A percentile compares a stretch with the other conserved stretches of the same genome.
Conservation (phyloP, 1,284 basidiomycete genomes). For the Naganishia albida region DNA sequence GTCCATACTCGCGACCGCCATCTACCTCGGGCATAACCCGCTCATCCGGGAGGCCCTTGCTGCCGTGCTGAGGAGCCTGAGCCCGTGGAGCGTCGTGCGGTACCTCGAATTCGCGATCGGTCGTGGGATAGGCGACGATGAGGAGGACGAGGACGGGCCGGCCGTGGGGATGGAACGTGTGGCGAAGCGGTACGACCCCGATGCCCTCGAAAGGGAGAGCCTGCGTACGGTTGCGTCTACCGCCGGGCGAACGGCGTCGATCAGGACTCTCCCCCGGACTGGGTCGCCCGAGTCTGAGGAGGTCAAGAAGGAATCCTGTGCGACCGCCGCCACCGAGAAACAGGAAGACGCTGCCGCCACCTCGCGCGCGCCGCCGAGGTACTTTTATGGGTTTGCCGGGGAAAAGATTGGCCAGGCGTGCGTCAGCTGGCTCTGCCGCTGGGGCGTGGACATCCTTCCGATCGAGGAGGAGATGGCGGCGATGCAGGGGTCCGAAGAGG, state of each 20-base stretch:
- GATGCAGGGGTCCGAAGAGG: slow-evolving; percentile 1
- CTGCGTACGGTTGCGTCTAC: slow-evolving; percentile 5
- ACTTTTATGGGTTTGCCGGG: slow-evolving; percentile 77
- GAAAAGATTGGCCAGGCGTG: slow-evolving; percentile 89
- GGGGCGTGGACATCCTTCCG: slow-evolving; percentile 75
- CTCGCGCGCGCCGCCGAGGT: slow-evolving; percentile 39
- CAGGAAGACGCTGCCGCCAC: too few species aligned
- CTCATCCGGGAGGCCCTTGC: slow-evolving; percentile 73
- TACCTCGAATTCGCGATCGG: slow-evolving; percentile 86
- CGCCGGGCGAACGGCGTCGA: not conserved
- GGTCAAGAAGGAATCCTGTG: slow-evolving; percentile 11
- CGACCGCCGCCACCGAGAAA: not conserved
- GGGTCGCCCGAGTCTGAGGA: slow-evolving; percentile 1
- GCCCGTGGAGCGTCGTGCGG: slow-evolving; percentile 71
- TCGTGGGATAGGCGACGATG: slow-evolving; percentile 62
- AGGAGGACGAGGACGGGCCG: slow-evolving; percentile 48
- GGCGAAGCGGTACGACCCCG: slow-evolving; percentile 11
- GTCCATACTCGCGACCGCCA: slow-evolving; percentile 79
- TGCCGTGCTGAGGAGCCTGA: slow-evolving; percentile 71
- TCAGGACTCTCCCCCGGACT: not conserved
- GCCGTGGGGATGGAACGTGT: slow-evolving; percentile 16
- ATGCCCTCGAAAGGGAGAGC: slow-evolving; percentile 5
- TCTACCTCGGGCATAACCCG: slow-evolving; percentile 80
- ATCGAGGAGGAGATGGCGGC: slow-evolving; percentile 61
- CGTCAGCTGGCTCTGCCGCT: slow-evolving; percentile 81